Conservation (phyloP, 768 basidiomycete species). For the Pisolithus tinctorius region DNA sequence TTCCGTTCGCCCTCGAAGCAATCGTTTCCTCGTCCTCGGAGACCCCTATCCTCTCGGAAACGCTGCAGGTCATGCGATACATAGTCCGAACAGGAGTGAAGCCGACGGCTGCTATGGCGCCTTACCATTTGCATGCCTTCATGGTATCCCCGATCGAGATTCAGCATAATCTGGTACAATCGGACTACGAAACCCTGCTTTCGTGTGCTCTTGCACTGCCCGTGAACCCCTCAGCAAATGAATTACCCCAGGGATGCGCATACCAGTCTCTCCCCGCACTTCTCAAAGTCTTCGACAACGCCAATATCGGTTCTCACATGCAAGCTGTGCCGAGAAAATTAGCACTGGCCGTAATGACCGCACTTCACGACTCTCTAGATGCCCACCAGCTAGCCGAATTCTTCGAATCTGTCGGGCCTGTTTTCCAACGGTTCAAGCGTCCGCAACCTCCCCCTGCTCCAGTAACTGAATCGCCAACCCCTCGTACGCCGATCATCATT, state of each 20-base stretch:
- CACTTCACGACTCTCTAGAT: conserved; percentile 15
- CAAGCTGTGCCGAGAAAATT: conserved; percentile 12
- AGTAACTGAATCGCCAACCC: conserved; percentile 9
- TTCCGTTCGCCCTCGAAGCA: conserved; percentile 14
- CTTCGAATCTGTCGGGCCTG: conserved; percentile 12
- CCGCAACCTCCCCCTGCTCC: conserved; percentile 5
- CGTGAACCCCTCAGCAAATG: conserved; percentile 7
- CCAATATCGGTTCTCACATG: conserved; percentile 24
- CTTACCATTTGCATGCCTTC: conserved; percentile 41
- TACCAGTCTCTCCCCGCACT: conserved; percentile 39
- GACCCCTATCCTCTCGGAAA: conserved; percentile 1
- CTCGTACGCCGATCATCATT: conserved; percentile 11
- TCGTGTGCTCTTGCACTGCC: conserved; percentile 31
- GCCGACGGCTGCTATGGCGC: conserved; percentile 28
- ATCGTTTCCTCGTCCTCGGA: conserved; percentile 1
- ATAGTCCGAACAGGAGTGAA: conserved; percentile 28
- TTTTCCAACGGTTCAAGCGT: conserved; percentile 15
- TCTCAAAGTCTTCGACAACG: conserved; percentile 33
- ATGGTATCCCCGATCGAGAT: conserved; percentile 28
- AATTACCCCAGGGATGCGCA: conserved; percentile 20
- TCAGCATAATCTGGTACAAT: conserved; percentile 22
- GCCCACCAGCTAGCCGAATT: conserved; percentile 19
- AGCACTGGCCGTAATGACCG: conserved; percentile 14
- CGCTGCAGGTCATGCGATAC: conserved; percentile 21
- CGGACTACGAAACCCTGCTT: conserved; percentile 42